Evolutionary conservation across 1,139 yeast genomes (phyloP), one percentile per base, ranked within the genome.

Genomic region (Protomyces gravidus): DNA sequence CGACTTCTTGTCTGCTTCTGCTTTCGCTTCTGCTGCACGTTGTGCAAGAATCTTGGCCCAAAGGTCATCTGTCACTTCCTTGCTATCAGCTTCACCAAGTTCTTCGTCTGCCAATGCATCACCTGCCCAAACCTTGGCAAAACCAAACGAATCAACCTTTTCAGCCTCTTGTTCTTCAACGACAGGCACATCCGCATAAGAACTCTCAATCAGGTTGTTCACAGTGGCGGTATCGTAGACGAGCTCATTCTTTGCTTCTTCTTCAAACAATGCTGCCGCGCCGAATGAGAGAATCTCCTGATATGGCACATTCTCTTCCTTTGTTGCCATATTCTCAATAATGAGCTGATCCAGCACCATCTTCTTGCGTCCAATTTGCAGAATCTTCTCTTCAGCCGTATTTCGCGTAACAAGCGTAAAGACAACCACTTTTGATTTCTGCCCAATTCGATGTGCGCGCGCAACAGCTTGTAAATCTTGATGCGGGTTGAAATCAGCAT

Each of bases 391-490:
- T 73, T 87, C 95, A 15, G 86, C 88, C 0, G 95, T 86, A 67
- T 85, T 88, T 64, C 84, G 84, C 0, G 95, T 86, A 61, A 87
- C 86, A 64, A 87, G 78, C 72, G 94, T 78, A 68, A 87, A 78
- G 66, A 87, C 87, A 68, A 90, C 77, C 46, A 87, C 95, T 70
- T 85, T 94, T 69, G 86, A 86, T 76, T 86, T 86, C 70, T 87
- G 95, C 49, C 95, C 95, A 72, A 87, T 86, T 76, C 95, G 80
- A 74, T 87, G 95, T 0, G 95, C 95, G 75, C 95, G 81, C 71
- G 88, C 95, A 72, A 86, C 92, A 5, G 95, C 95, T 72, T 87
- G 95, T 68, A 87, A 79, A 80, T 87, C 95, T 72, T 87, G 95
- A 75, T 87, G 95, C 2, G 95, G 95, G 70, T 87, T 87, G 92